These are phyloP conservation scores for Colletotrichum sp. DNA, from an alignment of 2,329 filamentous ascomycete species.

Conservation along the genomic window DNA sequence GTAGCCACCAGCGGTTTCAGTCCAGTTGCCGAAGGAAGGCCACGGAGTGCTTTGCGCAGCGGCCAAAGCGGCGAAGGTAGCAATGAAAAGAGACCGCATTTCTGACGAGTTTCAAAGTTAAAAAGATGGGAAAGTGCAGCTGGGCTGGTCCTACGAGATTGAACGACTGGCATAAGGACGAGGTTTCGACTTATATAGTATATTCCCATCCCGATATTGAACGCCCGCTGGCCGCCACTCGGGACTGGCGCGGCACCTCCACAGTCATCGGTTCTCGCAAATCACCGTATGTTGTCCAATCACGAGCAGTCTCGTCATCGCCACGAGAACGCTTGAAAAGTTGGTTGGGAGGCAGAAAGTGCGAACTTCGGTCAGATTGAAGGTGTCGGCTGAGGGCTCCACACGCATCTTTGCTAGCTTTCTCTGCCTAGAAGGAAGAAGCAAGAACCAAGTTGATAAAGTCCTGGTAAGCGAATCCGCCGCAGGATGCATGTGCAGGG, in stretches of 20 bases:
- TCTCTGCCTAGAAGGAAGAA: neutral
- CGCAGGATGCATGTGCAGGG: neutral
- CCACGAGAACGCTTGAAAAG: neutral
- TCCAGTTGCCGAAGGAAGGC: constrained; percentile 14
- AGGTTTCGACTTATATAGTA: neutral
- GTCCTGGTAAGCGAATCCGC: neutral
- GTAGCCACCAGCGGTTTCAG: neutral
- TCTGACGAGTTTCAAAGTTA: rapidly evolving
- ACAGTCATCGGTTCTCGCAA: neutral
- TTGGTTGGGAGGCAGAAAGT: neutral
- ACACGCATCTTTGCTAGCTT: neutral
- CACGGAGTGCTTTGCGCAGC: neutral
- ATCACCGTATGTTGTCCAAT: neutral
- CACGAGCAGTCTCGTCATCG: neutral
- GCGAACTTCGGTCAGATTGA: neutral
- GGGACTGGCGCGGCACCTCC: neutral
- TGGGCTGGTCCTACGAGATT: neutral
- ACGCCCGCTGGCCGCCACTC: neutral
- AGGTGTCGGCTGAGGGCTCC: neutral
- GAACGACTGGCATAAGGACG: neutral
- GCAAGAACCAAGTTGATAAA: neutral
- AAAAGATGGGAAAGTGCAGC: neutral
- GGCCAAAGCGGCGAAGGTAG: neutral
- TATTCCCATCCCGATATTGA: neutral
- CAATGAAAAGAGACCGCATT: neutral